Base-by-base conservation (phyloP, 108 stramenopile genomes). In the Licmophora abbreviata region DNA sequence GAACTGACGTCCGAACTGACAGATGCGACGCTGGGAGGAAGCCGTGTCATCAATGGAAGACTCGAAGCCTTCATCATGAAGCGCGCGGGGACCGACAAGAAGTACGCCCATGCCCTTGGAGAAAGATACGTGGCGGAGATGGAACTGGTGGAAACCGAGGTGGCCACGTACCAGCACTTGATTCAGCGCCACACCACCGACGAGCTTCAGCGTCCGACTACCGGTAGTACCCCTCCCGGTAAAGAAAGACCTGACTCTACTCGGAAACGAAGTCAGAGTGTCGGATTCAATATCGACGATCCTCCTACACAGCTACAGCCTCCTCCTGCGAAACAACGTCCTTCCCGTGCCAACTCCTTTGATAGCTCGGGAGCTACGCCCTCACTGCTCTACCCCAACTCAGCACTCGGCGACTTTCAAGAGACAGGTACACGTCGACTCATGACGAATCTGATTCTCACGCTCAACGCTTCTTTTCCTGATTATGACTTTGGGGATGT, bases 401-500 rank as follows among this genome's bases (percentile, higher is more conserved):
- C 73, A 22, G 33, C 71, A 12, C 49, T 79, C 24, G 83, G 80
- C 15, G 77, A 81, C 18, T 74, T 90, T 52, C 77, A 66, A 2
- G 85, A 89, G 31, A 56, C 80, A 36, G 71, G 62, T 21, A 88
- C 88, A 21, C 64, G 92, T 17, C 66, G 88, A 48, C 75, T 93
- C 10, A 80, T 93, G 65, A 92, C 93, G 11, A 93, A 96, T 63
- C 58, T 96, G 7, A 94, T 96, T 44, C 52, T 86, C 37, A 96
- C 95, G 11, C 56, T 96, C 44, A 94, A 96, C 64, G 83, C 88
- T 11, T 71, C 73, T 44, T 96, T 96, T 58, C 93, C 93, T 3
- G 95, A 96, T 71, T 93, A 94, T 58, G 93, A 96, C 58, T 96
- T 96, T 71, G 68, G 68, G 0, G 69, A 68, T 38, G 67, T 83